Evolutionary conservation across 164 flowering plant species (phyloP).

Genomic region (Platanus orientalis): DNA sequence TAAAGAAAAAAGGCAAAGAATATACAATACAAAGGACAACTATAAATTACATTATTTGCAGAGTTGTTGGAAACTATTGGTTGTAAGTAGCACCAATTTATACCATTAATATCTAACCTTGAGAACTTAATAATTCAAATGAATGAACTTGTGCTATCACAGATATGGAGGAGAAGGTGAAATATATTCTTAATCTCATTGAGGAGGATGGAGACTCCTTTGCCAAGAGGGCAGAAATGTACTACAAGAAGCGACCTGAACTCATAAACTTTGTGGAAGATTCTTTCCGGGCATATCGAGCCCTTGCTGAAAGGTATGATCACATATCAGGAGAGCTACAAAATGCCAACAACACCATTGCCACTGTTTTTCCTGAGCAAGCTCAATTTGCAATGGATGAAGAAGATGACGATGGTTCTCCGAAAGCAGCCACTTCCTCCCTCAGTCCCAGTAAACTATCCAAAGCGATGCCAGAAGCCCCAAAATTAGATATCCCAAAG

Average conservation of each 20-base stretch:
- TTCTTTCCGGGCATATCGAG: conserved; percentile 49
- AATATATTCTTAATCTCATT: conserved; percentile 36
- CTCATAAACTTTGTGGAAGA: conserved; percentile 67
- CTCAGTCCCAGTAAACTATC: not conserved
- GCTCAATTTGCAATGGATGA: conserved; percentile 51
- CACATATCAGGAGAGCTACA: conserved; percentile 62
- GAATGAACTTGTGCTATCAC: conserved; percentile 12
- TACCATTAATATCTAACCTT: not conserved
- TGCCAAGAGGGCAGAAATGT: conserved; percentile 86
- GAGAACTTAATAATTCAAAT: not conserved
- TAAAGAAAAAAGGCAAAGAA: too few relatives aligned
- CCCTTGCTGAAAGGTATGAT: conserved; percentile 69
- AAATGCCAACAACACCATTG: conserved; percentile 62
- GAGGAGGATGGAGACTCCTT: conserved; percentile 77
- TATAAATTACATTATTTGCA: too few relatives aligned
- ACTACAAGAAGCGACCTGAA: conserved; percentile 78
- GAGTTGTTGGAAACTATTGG: too few relatives aligned
- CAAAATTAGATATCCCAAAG: conserved; percentile 25
- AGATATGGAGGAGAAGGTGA: conserved; percentile 72
- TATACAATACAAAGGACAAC: too few relatives aligned
- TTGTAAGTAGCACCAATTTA: conserved; percentile 10
- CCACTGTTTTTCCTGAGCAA: conserved; percentile 60
- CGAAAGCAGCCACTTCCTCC: conserved; percentile 7
- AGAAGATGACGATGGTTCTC: conserved; percentile 39
- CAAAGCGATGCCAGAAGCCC: conserved; percentile 14